Conservation (phyloP, 1,139 yeast species). For the Nakaseomyces glabratus region DNA sequence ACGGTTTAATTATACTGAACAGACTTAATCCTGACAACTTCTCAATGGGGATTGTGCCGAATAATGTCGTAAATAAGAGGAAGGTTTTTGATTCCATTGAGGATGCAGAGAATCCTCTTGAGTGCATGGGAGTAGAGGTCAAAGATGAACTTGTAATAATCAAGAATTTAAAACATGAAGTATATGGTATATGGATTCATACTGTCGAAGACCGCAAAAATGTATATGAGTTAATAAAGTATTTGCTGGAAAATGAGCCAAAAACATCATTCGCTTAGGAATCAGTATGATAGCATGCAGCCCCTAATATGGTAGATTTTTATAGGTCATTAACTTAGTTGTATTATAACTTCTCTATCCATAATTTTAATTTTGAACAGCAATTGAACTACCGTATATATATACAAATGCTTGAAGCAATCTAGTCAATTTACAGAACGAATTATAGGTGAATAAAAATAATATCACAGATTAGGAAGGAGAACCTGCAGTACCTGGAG, state of each 20-base stretch:
- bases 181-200: slow-evolving; percentile 85
- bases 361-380: too few species aligned
- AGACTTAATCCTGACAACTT: slow-evolving; percentile 70
- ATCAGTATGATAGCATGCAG: too few species aligned
- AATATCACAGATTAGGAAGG: too few species aligned
- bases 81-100: slow-evolving; percentile 37
- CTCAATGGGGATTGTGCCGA: slow-evolving; percentile 67
- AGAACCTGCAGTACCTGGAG: too few species aligned
- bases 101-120: slow-evolving; percentile 34
- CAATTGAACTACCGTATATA: too few species aligned
- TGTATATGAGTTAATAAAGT: slow-evolving; percentile 48
- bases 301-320: too few species aligned
- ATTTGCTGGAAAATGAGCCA: slow-evolving; percentile 29
- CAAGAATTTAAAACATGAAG: slow-evolving; percentile 64
- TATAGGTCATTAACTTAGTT: too few species aligned
- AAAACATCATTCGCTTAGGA: slow-evolving; percentile 28
- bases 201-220: slow-evolving; percentile 64
- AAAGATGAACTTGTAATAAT: slow-evolving; percentile 76
- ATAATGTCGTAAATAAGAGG: slow-evolving; percentile 38
- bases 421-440: too few species aligned
- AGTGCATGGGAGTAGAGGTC: slow-evolving; percentile 64
- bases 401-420: too few species aligned
- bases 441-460: too few species aligned
- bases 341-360: too few species aligned
- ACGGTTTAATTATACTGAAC: slow-evolving; percentile 71